These are phyloP conservation scores for Sarcocystis neurona DNA, from an alignment of 169 alveolate species.

Conservation along the genomic window DNA sequence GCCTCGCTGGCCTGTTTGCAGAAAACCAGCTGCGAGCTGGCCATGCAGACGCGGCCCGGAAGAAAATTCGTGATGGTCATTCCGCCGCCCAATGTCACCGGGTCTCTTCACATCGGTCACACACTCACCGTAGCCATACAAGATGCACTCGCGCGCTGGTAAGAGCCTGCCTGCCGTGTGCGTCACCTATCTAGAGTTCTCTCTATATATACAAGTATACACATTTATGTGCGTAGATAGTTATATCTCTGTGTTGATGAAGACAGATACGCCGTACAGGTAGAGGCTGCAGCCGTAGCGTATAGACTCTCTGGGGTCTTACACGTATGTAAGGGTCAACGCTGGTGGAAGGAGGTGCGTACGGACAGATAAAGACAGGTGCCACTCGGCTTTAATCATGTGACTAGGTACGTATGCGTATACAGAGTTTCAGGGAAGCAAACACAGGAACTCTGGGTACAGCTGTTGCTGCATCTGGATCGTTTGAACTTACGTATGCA, in stretches of 20 bases:
- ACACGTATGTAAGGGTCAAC: no score
- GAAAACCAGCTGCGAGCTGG: slow-evolving; percentile 64
- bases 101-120: slow-evolving; percentile 99
- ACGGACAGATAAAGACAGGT: no score
- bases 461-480: no score
- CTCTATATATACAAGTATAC: background rate
- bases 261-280: background rate
- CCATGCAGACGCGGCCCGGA: slow-evolving; percentile 73
- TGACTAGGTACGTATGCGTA: no score
- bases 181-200: background rate
- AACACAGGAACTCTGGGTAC: no score
- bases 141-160: slow-evolving; percentile 95
- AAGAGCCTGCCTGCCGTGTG: background rate
- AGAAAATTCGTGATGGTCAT: slow-evolving; percentile 92
- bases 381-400: no score
- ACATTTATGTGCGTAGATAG: background rate
- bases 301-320: no score
- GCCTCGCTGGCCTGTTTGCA: background rate
- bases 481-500: no score
- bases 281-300: no score
- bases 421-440: no score
- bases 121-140: slow-evolving; percentile 98
- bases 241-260: background rate
- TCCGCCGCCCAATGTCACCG: slow-evolving; percentile 99
- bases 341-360: no score